Evolutionary conservation across 75 land plant species (phyloP).

Genomic region (Picea sitchensis): DNA sequence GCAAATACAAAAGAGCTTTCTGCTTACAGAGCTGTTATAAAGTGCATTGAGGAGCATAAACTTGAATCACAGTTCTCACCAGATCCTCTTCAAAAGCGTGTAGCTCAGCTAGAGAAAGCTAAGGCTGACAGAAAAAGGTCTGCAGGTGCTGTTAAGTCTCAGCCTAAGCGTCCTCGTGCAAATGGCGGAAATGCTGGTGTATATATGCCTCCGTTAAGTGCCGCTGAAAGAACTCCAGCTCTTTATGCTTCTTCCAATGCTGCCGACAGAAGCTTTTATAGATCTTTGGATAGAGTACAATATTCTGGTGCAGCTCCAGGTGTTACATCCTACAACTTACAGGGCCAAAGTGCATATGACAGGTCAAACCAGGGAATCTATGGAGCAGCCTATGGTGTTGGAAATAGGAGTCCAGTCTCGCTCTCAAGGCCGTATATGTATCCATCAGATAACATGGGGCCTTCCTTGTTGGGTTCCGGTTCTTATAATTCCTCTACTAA

Average conservation of each 20-base stretch:
- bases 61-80: conserved; percentile 51
- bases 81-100: conserved; percentile 44
- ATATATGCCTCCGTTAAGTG: conserved; percentile 9
- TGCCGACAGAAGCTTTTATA: conserved; percentile 26
- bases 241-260: conserved; percentile 1
- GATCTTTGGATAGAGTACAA: conserved; percentile 17
- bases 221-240: conserved; percentile 8
- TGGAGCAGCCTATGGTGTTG: conserved; percentile 35
- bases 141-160: conserved; percentile 24
- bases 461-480: conserved; percentile 14
- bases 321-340: conserved; percentile 12
- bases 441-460: conserved; percentile 36
- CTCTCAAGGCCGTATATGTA: conserved; percentile 40
- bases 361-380: conserved; percentile 33
- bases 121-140: conserved; percentile 36
- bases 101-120: conserved; percentile 43
- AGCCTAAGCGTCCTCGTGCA: conserved; percentile 27
- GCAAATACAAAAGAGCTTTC: conserved; percentile 40
- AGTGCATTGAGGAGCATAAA: conserved; percentile 46
- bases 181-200: conserved; percentile 18
- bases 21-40: conserved; percentile 37
- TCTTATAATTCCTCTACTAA: conserved; percentile 10
- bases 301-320: conserved; percentile 14
- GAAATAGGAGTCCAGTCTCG: conserved; percentile 46
- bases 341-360: conserved; percentile 32